Evolutionary conservation across 305 asterid species (phyloP).

Genomic region (Salvia sclarea): DNA sequence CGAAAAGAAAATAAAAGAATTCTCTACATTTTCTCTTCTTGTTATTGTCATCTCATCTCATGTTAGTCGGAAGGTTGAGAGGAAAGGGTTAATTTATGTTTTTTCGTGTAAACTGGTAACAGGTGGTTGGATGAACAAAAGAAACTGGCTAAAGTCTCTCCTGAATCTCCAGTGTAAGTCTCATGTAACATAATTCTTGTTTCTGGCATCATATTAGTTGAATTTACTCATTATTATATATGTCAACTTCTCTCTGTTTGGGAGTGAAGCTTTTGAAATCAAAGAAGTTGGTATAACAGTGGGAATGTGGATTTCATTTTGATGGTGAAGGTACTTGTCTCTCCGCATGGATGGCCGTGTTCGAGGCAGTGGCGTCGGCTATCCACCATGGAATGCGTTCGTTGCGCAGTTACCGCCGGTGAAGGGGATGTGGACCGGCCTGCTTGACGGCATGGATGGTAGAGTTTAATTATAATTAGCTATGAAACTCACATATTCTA

Average conservation of each 20-base stretch:
- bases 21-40: too few relatives aligned
- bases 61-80: background rate
- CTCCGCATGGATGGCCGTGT: slow-evolving; percentile 99
- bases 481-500: background rate
- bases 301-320: background rate
- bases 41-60: too few relatives aligned
- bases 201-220: background rate
- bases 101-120: slow-evolving; percentile 28
- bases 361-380: slow-evolving; percentile 95
- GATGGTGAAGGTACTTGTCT: slow-evolving; percentile 68
- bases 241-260: background rate
- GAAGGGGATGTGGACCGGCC: slow-evolving; percentile 90
- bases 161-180: slow-evolving; percentile 92
- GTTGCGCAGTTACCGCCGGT: slow-evolving; percentile 77
- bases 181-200: slow-evolving; percentile 15
- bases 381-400: slow-evolving; percentile 96
- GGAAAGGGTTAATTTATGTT: background rate
- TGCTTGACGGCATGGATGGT: slow-evolving; percentile 97
- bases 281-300: background rate
- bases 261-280: background rate
- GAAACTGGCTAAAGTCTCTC: slow-evolving; percentile 73
- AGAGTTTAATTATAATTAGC: slow-evolving; percentile 58
- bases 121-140: slow-evolving; percentile 97
- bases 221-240: background rate
- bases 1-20: too few relatives aligned